Percentiles rank a stretch among this genome's conserved stretches.
phyloP scores from a whole-genome alignment of 2,329 filamentous ascomycete genomes.

The Talaromyces sp. region DNA sequence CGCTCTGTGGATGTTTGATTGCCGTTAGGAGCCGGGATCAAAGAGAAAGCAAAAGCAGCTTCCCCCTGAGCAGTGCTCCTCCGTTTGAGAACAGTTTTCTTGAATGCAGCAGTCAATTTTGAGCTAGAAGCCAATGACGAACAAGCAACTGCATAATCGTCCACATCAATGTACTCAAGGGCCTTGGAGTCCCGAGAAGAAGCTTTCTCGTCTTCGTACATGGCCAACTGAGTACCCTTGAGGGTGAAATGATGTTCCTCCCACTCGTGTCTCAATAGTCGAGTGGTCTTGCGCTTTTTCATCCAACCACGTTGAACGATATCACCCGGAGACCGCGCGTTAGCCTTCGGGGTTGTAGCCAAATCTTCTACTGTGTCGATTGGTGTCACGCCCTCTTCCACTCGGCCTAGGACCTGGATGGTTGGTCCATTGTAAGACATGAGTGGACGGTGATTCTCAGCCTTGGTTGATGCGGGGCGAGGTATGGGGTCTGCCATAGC shows the following conservation, averaged over 20 bases:
- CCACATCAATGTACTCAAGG: conserved; percentile 32
- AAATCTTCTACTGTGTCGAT: conserved; percentile 27
- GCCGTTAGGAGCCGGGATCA: conserved; percentile 38
- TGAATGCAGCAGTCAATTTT: conserved; percentile 85
- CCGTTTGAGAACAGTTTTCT: conserved; percentile 48
- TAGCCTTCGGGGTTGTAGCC: neutral
- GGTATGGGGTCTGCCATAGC: conserved; percentile 38
- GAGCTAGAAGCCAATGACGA: conserved; percentile 67
- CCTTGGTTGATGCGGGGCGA: conserved; percentile 40
- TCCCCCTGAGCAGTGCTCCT: conserved; percentile 22
- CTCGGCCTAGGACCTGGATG: conserved; percentile 20
- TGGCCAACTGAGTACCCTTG: conserved; percentile 60
- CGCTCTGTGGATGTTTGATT: conserved; percentile 47
- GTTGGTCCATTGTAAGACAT: conserved; percentile 17
- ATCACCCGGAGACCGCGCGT: conserved; percentile 31
- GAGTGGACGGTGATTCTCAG: conserved; percentile 30
- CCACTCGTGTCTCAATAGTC: conserved; percentile 89
- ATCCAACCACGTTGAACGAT: conserved; percentile 78
- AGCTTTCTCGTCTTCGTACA: conserved; percentile 25
- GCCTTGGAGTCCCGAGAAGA: conserved; percentile 20
- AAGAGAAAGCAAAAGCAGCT: conserved; percentile 37
- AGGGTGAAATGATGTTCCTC: conserved; percentile 87
- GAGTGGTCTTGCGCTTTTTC: conserved; percentile 88
- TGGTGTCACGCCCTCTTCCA: conserved; percentile 24
- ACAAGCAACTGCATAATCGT: conserved; percentile 50